phyloP scores from a whole-genome alignment of 176 grass and related monocot species.

The Musa troglodytarum region DNA sequence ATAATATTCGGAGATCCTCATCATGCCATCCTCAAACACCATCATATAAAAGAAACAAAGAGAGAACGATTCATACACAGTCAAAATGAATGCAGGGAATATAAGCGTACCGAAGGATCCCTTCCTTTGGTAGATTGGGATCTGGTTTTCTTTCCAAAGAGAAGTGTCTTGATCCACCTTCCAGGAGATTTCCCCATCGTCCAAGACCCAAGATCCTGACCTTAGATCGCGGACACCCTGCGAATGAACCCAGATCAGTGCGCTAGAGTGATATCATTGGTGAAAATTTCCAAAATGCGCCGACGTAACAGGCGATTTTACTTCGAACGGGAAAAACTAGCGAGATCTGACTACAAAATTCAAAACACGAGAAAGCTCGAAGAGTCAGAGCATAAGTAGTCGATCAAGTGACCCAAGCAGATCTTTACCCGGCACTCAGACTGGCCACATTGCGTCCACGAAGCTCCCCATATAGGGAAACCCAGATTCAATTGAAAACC shows the following conservation, averaged over 20 bases:
- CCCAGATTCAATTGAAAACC: not conserved
- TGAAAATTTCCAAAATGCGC: not conserved
- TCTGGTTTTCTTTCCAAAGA: constrained; percentile 26
- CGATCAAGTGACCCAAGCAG: not conserved
- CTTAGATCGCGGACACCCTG: not conserved
- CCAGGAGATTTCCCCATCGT: constrained; percentile 24
- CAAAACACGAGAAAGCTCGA: not conserved
- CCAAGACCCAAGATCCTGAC: not conserved
- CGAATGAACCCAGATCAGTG: constrained; percentile 5
- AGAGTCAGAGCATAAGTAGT: not conserved
- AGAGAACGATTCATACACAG: no score
- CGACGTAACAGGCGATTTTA: no score
- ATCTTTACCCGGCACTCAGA: not conserved
- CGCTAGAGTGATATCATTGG: not conserved
- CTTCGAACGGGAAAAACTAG: not conserved
- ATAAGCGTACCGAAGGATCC: constrained; percentile 12
- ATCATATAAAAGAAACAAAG: no score
- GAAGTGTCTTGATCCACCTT: constrained; percentile 23
- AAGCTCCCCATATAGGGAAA: no score
- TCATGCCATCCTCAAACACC: no score
- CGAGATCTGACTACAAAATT: not conserved
- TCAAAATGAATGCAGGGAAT: no score
- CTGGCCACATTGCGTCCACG: not conserved
- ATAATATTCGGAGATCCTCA: no score
- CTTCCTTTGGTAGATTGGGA: constrained; percentile 15